Evolutionary conservation across 2,329 filamentous ascomycete genomes (phyloP), one percentile per base, ranked within the genome.

Genomic region (Parastagonospora nodorum): DNA sequence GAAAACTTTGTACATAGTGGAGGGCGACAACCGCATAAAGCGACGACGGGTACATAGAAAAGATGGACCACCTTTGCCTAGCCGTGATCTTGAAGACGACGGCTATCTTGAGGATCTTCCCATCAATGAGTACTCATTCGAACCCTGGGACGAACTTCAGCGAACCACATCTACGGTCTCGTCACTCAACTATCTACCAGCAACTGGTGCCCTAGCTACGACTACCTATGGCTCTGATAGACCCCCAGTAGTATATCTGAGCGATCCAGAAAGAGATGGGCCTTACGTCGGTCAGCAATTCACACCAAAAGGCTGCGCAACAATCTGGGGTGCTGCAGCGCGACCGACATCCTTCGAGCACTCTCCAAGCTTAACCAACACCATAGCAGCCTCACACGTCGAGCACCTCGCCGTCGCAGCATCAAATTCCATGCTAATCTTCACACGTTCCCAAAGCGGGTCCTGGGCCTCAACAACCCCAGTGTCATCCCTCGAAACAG

Each of bases 331-430:
- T 2, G 63, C 67, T 12, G 56, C 63, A 8, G 59, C 67, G 2
- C 63, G 64, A 40, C 66, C 66, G 10, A 36, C 39, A 0, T 51
- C 42, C 29, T 63, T 60, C 43, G 50, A 51, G 35, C 24, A 51
- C 28, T 55, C 45, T 42, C 41, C 48, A 12, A 41, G 35, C 16
- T 40, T 48, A 14, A 45, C 45, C 14, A 58, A 56, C 31, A 63
- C 37, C 24, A 42, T 65, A 4, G 55, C 67, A 37, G 58, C 57
- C n/a, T 46, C 53, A 14, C 45, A 58, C 1, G 59, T 57, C 1
- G 69, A 73, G 30, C 55, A 57, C n/a, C 51, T 75, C 24, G 73
- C 67, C 11, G 59, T 70, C 28, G 73, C 66, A 8, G 67, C 64
- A 9, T 68, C 64, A 2, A 57, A 44, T 8, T 59, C 60, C 2